Evolutionary conservation across 306 rosid genomes (phyloP).

Genomic region (Vigna radiata): DNA sequence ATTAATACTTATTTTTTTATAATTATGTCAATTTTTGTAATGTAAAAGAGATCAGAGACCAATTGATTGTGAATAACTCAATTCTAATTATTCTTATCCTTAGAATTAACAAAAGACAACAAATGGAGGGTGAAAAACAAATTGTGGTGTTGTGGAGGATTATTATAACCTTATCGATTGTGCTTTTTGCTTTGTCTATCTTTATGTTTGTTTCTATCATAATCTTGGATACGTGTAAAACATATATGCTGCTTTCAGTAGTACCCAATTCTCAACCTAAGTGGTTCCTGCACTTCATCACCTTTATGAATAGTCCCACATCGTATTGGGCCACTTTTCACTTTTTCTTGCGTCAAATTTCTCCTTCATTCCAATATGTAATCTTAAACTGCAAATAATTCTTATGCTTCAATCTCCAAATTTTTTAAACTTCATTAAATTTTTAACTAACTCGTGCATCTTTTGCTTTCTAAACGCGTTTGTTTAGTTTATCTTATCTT

Average conservation of each 20-base stretch:
- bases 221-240: conserved; percentile 2
- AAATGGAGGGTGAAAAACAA: background rate
- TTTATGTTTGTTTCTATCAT: background rate
- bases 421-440: background rate
- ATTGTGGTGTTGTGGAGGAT: background rate
- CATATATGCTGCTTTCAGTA: background rate
- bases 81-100: background rate
- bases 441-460: background rate
- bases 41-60: too few species aligned
- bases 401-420: background rate
- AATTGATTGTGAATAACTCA: too few species aligned
- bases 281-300: conserved; percentile 30
- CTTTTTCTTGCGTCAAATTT: background rate
- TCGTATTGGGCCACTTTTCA: background rate
- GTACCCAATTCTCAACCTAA: background rate
- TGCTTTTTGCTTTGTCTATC: background rate
- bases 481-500: background rate
- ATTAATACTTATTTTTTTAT: too few species aligned
- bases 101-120: background rate
- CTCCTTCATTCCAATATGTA: too few species aligned
- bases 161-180: background rate
- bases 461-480: background rate
- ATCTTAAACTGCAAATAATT: background rate
- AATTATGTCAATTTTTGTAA: too few species aligned
- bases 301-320: background rate